Base-by-base conservation (phyloP, 306 rosid genomes). In the Quillaja saponaria region DNA sequence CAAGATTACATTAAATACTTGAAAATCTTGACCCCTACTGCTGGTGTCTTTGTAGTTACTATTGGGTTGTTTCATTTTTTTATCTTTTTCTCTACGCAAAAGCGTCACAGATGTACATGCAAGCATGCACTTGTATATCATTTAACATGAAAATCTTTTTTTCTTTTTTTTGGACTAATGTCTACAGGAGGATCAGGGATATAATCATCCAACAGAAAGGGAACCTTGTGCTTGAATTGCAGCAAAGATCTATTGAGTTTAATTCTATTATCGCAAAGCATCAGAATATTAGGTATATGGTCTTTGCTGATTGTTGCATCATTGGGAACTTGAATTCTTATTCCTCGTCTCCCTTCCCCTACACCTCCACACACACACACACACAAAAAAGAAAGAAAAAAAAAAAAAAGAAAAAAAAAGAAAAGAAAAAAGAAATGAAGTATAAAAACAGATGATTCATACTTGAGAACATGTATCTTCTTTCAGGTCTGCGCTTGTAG, bases 191-290 rank as follows among this genome's bases (percentile, higher is more conserved):
- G 81, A 72, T 92, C 76, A 84, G 44, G 73, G 84, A 87, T 63
- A 81, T 89, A 69, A 69, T 83, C 65, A 81, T 58, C 61, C 97
- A 87, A 68, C 75, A 82, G 83, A 83, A 79, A 81, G 96, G 97
- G 68, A 89, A 78, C 79, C 88, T 92, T 61, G 81, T 83, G 76
- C 95, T 92, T 71, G 97, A 92, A 77, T 81, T 89, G 91, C 99
- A 92, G 95, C 99, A 92, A 78, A 89, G 99, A 83, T 87, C 97
- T 78, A 81, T 82, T 8, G 99, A 92, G 68, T 84, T 92, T 80
- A 84, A 87, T 72, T 79, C 88, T 21, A 61, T 92, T 58, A 76
- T 89, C 66, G 71, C 75, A 34, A 87, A 84, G 78, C 95, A 92
- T 80, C 91, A 80, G 58, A 84, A 83, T 78, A 92, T 92, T 64